phyloP scores from a whole-genome alignment of 2,329 filamentous ascomycete species.

The Juglanconis sp. region DNA sequence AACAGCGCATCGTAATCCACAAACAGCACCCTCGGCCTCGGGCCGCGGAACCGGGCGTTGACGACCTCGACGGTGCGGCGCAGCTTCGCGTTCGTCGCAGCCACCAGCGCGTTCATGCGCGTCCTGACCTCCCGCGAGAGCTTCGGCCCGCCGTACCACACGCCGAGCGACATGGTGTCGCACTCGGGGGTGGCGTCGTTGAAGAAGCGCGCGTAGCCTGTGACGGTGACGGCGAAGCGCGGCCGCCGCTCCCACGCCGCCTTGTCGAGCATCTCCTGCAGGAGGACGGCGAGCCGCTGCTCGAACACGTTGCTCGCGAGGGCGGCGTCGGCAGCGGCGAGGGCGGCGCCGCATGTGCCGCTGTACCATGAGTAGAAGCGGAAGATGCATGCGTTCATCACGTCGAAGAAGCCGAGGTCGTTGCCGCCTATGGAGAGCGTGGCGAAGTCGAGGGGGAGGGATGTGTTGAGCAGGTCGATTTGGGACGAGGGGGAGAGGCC shows the following conservation, averaged over 20 bases:
- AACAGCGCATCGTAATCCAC: constrained; percentile 43
- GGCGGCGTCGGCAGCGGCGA: constrained; percentile 31
- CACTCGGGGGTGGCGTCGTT: constrained; percentile 41
- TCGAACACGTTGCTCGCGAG: constrained; percentile 37
- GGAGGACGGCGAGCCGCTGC: constrained; percentile 34
- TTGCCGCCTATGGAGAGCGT: constrained; percentile 47
- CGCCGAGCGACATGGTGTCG: constrained; percentile 41
- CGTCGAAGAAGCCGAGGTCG: constrained; percentile 47
- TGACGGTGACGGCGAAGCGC: constrained; percentile 41
- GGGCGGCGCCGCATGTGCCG: constrained; percentile 41
- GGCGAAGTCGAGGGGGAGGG: constrained; percentile 38
- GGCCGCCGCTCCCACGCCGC: constrained; percentile 43
- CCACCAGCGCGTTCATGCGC: constrained; percentile 43
- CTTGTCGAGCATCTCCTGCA: constrained; percentile 42
- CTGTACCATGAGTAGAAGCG: constrained; percentile 48
- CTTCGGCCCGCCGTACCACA: constrained; percentile 44
- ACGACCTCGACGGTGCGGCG: constrained; percentile 31
- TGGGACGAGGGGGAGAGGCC: constrained; percentile 33
- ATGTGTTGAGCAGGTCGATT: constrained; percentile 39
- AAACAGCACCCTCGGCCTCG: constrained; percentile 36
- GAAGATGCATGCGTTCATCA: constrained; percentile 49
- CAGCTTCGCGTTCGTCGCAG: constrained; percentile 40
- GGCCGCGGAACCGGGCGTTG: constrained; percentile 32
- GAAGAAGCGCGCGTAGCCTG: constrained; percentile 48
- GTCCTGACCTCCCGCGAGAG: constrained; percentile 36